Conservation (phyloP, 192 early-diverging fungal species). For the Umbelopsis ramanniana region DNA sequence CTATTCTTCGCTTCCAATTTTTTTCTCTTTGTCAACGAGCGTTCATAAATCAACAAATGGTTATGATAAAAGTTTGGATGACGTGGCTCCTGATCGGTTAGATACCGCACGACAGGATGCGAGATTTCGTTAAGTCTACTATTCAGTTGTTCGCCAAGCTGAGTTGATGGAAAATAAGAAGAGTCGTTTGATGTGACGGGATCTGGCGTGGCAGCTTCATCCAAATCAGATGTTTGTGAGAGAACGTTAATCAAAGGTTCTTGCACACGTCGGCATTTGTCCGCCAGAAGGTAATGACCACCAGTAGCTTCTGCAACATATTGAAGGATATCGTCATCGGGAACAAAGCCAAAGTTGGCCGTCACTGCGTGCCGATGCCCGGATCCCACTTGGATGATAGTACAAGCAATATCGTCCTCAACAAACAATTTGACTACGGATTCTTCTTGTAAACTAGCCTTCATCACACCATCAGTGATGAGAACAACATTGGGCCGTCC, state of each 20-base stretch:
- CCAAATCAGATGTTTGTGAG: background rate
- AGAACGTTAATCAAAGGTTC: background rate
- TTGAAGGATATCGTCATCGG: constrained; percentile 72
- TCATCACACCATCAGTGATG: constrained; percentile 75
- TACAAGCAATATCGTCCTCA: constrained; percentile 68
- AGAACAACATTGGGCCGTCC: constrained; percentile 58
- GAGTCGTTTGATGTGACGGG: background rate
- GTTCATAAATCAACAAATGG: background rate
- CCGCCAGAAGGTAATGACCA: constrained; percentile 74
- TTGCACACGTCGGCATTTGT: constrained; percentile 58
- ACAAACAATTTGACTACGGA: constrained; percentile 62
- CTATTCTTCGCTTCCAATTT: constrained; percentile 7
- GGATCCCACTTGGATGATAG: constrained; percentile 76
- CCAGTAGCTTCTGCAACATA: constrained; percentile 69
- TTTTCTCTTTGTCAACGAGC: background rate
- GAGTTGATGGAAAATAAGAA: background rate
- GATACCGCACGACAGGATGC: constrained; percentile 2
- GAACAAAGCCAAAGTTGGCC: constrained; percentile 74
- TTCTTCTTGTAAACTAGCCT: constrained; percentile 66
- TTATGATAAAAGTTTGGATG: constrained; percentile 12
- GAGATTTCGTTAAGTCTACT: background rate
- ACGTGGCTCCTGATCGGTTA: background rate
- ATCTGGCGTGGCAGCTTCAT: background rate
- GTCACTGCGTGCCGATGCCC: constrained; percentile 62
- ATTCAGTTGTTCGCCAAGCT: constrained; percentile 3